phyloP scores from a whole-genome alignment of 208 protist species.

The Leishmania braziliensis region DNA sequence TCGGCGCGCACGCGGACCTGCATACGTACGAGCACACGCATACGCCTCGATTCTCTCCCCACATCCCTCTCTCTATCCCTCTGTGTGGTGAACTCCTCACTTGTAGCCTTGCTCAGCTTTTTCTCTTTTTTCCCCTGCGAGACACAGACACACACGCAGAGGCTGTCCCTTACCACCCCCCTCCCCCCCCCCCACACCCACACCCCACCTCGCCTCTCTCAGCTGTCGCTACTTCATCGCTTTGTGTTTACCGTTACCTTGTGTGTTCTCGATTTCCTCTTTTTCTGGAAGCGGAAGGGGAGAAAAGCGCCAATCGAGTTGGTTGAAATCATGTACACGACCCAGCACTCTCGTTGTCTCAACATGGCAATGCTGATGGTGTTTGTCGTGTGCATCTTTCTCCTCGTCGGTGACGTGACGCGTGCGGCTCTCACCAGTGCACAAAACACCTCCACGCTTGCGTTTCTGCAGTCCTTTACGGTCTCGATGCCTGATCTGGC shows the following conservation, averaged over 20 bases:
- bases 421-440: slow-evolving; percentile 4
- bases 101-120: neutral
- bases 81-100: neutral
- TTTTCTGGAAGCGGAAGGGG: neutral
- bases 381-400: neutral
- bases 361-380: neutral
- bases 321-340: neutral
- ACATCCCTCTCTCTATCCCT: neutral
- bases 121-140: neutral
- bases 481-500: slow-evolving; percentile 12
- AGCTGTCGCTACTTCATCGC: neutral
- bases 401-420: neutral
- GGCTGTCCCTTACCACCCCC: too few species aligned
- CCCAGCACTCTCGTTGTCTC: neutral
- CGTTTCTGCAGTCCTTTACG: slow-evolving; percentile 16
- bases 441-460: slow-evolving; percentile 11
- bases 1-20: too few species aligned
- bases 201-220: neutral
- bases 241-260: neutral
- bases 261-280: neutral
- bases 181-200: neutral
- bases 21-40: too few species aligned
- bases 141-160: neutral
- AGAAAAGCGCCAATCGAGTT: neutral
- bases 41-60: too few species aligned